Base-by-base conservation (phyloP, 306 rosid genomes). In the Cicer bijugum region DNA sequence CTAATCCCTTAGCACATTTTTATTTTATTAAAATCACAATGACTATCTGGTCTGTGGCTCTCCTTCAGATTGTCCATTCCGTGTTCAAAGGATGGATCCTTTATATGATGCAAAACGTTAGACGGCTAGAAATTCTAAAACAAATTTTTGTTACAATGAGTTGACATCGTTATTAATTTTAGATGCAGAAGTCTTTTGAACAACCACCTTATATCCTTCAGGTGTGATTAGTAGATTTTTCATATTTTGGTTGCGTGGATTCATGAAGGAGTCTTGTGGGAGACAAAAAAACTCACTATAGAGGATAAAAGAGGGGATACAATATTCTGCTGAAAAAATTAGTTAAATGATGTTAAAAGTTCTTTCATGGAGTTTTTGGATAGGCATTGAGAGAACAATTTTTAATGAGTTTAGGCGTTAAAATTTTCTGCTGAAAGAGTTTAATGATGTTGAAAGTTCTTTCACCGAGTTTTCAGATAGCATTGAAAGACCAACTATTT, bases 1-100 rank as follows among this genome's bases (percentile, higher is more conserved):
- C 70, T 38, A 64, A 75, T 70, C 75, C 71, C 48, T 17, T 70
- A 5, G 57, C 77, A 62, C 74, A n/a, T 37, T 62, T 81, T 81
- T 63, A 65, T 67, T 37, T 38, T 55, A 57, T 71, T 63, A 69
- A 69, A 63, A 66, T 62, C 40, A 45, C 80, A 75, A 63, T 69
- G 19, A 62, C 74, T 65, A 51, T 48, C 35, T 52, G 55, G 53
- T 61, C 33, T 60, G 37, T 80, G 72, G 45, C 76, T 60, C 67
- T 53, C 46, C 62, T 69, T 60, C 61, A 42, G 76, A 50, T 9
- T 74, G 47, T 37, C 23, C 45, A 17, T 51, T 74, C 72, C 72
- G 51, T 74, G 75, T 16, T 17, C 23, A 5, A n/a, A 55, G 79
- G 65, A 19, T 44, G 20, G 66, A 43, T 67, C 33, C 19, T 60